A percentile compares a stretch with the other conserved stretches of the same genome.
Evolutionary conservation across 2,329 filamentous ascomycete species (phyloP).

Genomic region (Colletotrichum higginsianum): DNA sequence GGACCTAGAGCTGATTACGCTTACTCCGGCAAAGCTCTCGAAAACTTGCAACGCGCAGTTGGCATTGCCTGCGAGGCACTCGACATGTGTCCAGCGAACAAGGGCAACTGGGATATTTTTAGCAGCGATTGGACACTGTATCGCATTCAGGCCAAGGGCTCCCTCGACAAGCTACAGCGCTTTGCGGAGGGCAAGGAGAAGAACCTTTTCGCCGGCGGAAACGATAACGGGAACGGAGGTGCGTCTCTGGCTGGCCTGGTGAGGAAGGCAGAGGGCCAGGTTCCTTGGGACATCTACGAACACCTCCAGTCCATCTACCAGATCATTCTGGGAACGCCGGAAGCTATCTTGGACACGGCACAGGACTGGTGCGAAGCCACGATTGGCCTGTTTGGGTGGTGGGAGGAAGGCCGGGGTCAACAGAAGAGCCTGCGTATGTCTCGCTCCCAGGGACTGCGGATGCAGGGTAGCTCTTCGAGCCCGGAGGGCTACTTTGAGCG

Average conservation of each 20-base stretch:
- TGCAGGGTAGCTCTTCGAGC: slow-evolving; percentile 61
- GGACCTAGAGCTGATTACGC: slow-evolving; percentile 72
- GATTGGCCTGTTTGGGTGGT: slow-evolving; percentile 88
- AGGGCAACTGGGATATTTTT: slow-evolving; percentile 85
- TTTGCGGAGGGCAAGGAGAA: slow-evolving; percentile 83
- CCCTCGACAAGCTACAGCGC: slow-evolving; percentile 78
- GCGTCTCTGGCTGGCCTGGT: slow-evolving; percentile 75
- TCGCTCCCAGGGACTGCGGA: slow-evolving; percentile 55
- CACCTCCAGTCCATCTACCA: slow-evolving; percentile 86
- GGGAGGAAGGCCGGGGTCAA: slow-evolving; percentile 81
- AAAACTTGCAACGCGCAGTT: slow-evolving; percentile 82
- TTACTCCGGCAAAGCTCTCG: slow-evolving; percentile 83
- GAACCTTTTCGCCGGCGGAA: slow-evolving; percentile 50
- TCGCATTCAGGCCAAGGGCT: slow-evolving; percentile 79
- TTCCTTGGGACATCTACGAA: slow-evolving; percentile 93
- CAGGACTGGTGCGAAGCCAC: slow-evolving; percentile 95
- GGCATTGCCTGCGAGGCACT: slow-evolving; percentile 79
- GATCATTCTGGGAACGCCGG: slow-evolving; percentile 81
- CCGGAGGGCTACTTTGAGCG: slow-evolving; percentile 81
- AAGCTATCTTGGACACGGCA: slow-evolving; percentile 81
- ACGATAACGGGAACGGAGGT: slow-evolving; percentile 57
- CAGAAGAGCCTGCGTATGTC: slow-evolving; percentile 59
- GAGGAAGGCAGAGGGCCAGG: slow-evolving; percentile 85
- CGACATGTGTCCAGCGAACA: slow-evolving; percentile 78
- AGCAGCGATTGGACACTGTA: slow-evolving; percentile 88